A percentile compares a stretch with the other conserved stretches of the same genome.
These are phyloP conservation scores for Colletotrichum lupini DNA, from an alignment of 2,329 filamentous ascomycete species.

Conservation along the genomic window DNA sequence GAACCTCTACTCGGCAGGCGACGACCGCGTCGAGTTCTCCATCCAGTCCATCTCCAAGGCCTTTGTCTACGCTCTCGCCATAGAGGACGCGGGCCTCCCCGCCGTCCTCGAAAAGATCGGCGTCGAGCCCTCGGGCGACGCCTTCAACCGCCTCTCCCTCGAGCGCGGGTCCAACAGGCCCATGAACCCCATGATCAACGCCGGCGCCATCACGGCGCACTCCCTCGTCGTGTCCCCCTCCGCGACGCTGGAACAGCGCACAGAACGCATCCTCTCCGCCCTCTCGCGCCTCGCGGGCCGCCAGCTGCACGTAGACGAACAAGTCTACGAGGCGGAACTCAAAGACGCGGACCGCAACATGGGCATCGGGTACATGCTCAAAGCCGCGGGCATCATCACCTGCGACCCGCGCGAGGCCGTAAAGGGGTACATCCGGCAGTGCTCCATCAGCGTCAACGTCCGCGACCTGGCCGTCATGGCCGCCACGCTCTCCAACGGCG, in stretches of 20 bases:
- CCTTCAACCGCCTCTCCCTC: conserved; percentile 49
- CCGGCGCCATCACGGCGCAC: conserved; percentile 47
- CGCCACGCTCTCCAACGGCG: conserved; percentile 50
- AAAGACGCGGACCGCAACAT: conserved; percentile 48
- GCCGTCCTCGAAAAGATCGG: conserved; percentile 51
- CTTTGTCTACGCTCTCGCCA: conserved; percentile 53
- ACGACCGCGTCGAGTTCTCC: conserved; percentile 52
- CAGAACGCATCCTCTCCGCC: conserved; percentile 47
- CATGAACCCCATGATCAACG: conserved; percentile 51
- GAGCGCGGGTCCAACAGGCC: conserved; percentile 45
- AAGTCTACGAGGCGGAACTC: conserved; percentile 51
- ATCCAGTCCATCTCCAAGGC: conserved; percentile 55
- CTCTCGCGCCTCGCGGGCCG: conserved; percentile 50
- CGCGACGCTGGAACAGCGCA: conserved; percentile 48
- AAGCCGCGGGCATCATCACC: conserved; percentile 50
- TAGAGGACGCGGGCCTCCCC: conserved; percentile 48
- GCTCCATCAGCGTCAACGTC: conserved; percentile 54
- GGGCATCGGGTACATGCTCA: conserved; percentile 53
- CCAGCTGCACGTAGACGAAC: conserved; percentile 48
- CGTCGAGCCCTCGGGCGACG: conserved; percentile 52
- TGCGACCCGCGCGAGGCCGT: conserved; percentile 49
- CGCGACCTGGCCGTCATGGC: conserved; percentile 53
- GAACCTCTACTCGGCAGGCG: conserved; percentile 50
- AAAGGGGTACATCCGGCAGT: conserved; percentile 52
- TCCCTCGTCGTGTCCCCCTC: conserved; percentile 43